Evolutionary conservation across 192 early-diverging fungal genomes (phyloP).

Genomic region (Backusella tarrabulga): DNA sequence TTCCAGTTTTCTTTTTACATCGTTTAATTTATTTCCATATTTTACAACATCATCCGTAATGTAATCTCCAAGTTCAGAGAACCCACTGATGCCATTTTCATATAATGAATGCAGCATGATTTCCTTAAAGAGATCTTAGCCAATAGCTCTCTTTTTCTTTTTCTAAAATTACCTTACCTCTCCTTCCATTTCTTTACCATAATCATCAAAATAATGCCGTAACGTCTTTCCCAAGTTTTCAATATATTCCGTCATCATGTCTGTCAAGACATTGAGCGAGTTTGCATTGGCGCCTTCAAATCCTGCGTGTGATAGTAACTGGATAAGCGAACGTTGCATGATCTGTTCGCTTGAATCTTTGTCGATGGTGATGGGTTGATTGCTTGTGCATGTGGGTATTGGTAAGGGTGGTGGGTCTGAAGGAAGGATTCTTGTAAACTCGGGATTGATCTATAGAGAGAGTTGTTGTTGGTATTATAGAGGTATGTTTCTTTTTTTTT

Average conservation of each 20-base stretch:
- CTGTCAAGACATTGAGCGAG: slow-evolving; percentile 72
- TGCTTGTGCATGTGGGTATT: background rate
- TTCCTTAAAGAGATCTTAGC: slow-evolving; percentile 40
- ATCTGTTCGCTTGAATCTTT: slow-evolving; percentile 53
- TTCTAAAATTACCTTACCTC: slow-evolving; percentile 52
- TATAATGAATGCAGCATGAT: slow-evolving; percentile 79
- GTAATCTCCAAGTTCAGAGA: slow-evolving; percentile 74
- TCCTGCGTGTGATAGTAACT: slow-evolving; percentile 82
- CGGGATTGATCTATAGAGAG: background rate
- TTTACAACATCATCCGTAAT: slow-evolving; percentile 77
- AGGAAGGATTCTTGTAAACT: background rate
- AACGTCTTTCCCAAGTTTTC: slow-evolving; percentile 81
- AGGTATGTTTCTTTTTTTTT: too few species aligned
- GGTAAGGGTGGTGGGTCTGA: background rate
- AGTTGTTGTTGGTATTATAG: background rate
- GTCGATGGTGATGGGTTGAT: slow-evolving; percentile 41
- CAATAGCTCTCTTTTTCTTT: background rate
- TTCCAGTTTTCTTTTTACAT: slow-evolving; percentile 77
- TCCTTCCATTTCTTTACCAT: slow-evolving; percentile 64
- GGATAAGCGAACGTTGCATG: slow-evolving; percentile 57
- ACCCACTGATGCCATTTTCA: slow-evolving; percentile 74
- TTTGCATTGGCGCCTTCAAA: slow-evolving; percentile 76
- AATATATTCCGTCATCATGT: slow-evolving; percentile 79
- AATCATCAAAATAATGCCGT: slow-evolving; percentile 74
- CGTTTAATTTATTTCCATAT: slow-evolving; percentile 67